A percentile compares a stretch with the other conserved stretches of the same genome.
phyloP scores from a whole-genome alignment of 306 rosid species.

The Spatholobus suberectus region DNA sequence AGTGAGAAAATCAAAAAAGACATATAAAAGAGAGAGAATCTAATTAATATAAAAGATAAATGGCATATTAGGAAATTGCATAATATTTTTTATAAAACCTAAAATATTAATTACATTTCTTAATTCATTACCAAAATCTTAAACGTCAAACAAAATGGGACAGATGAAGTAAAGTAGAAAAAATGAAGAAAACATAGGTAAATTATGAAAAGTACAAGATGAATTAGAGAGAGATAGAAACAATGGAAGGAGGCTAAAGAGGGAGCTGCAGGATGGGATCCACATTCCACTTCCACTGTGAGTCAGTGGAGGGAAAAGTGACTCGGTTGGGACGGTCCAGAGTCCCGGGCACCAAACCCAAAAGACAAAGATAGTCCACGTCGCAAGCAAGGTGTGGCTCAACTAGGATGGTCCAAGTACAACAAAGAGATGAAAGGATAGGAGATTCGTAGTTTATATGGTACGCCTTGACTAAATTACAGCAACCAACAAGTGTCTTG shows the following conservation, averaged over 20 bases:
- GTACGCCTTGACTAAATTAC: constrained; percentile 28
- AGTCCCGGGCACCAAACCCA: neutral
- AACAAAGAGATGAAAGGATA: constrained; percentile 24
- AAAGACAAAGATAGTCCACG: neutral
- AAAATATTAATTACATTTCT: too few relatives aligned
- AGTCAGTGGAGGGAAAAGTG: neutral
- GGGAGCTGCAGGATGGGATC: neutral
- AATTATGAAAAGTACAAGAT: neutral
- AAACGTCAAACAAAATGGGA: too few relatives aligned
- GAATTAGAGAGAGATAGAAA: neutral
- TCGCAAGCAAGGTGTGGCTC: neutral
- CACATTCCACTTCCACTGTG: neutral
- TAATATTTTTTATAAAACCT: too few relatives aligned
- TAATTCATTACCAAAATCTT: too few relatives aligned
- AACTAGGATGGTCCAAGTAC: neutral
- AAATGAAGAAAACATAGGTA: neutral
- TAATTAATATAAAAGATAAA: too few relatives aligned
- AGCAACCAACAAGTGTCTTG: constrained; percentile 39
- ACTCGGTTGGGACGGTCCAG: neutral
- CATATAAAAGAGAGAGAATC: too few relatives aligned
- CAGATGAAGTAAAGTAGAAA: neutral
- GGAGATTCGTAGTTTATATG: constrained; percentile 36
- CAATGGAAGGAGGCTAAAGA: neutral
- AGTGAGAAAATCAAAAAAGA: too few relatives aligned
- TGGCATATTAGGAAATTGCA: too few relatives aligned